A percentile compares a stretch with the other conserved stretches of the same genome.
phyloP scores from a whole-genome alignment of 257 asterid species.

The Pogostemon cablin region DNA sequence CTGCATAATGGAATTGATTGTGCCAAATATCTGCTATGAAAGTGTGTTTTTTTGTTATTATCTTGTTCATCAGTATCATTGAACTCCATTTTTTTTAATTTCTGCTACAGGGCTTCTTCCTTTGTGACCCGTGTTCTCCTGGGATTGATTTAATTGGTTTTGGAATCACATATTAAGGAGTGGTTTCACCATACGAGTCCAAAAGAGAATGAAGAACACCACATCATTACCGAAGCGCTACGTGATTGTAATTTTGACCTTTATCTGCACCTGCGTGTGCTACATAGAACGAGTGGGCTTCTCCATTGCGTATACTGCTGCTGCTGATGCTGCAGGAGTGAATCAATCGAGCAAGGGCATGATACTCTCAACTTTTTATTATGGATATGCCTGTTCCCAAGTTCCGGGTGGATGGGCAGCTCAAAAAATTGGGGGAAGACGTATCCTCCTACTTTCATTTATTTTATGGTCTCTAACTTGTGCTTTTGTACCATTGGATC shows the following conservation, averaged over 20 bases:
- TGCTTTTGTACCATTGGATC: constrained; percentile 79
- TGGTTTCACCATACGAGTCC: constrained; percentile 44
- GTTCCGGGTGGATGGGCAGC: constrained; percentile 99
- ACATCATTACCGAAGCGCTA: constrained; percentile 68
- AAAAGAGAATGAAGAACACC: constrained; percentile 65
- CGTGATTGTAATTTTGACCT: constrained; percentile 69
- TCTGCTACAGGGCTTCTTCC: constrained; percentile 40
- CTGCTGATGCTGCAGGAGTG: constrained; percentile 86
- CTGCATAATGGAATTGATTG: background rate
- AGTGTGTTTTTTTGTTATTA: constrained; percentile 1
- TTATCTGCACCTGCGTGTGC: constrained; percentile 88
- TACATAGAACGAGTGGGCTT: constrained; percentile 92
- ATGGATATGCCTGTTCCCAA: constrained; percentile 92
- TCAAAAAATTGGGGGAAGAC: constrained; percentile 83
- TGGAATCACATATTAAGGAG: constrained; percentile 4
- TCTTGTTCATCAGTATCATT: constrained; percentile 8
- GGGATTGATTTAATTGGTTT: constrained; percentile 11
- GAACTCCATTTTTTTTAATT: constrained; percentile 4
- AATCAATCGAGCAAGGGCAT: constrained; percentile 85
- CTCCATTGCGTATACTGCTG: constrained; percentile 88
- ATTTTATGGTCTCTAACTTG: constrained; percentile 85
- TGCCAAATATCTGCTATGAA: background rate
- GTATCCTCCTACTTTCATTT: constrained; percentile 80
- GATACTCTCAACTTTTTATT: constrained; percentile 84
- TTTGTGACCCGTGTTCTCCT: constrained; percentile 22